Percentiles rank a stretch among this genome's conserved stretches.
These are phyloP conservation scores for Cytospora piceae DNA, from an alignment of 2,329 filamentous ascomycete genomes.

Conservation along the genomic window DNA sequence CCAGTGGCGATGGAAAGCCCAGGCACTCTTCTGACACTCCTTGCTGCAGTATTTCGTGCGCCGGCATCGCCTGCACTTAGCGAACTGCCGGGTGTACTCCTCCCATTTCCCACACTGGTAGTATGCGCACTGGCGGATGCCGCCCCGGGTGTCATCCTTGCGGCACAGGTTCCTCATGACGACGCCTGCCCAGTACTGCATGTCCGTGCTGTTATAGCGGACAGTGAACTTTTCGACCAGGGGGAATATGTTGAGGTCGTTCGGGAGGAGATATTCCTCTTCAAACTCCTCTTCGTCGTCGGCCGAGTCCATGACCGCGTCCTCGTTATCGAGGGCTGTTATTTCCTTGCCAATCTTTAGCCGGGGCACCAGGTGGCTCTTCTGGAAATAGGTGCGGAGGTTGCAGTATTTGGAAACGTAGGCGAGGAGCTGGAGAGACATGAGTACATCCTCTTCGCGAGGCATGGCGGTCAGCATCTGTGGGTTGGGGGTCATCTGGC, in stretches of 20 bases:
- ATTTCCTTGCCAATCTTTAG: conserved; percentile 89
- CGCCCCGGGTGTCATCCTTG: conserved; percentile 92
- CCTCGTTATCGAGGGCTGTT: conserved; percentile 74
- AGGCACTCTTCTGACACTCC: conserved; percentile 98
- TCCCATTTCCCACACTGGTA: conserved; percentile 99
- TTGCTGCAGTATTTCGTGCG: conserved; percentile 99
- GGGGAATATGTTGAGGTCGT: conserved; percentile 98
- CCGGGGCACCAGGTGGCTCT: conserved; percentile 88
- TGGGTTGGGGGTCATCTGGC: conserved; percentile 68
- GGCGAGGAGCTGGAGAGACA: conserved; percentile 94
- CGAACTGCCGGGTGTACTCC: conserved; percentile 93
- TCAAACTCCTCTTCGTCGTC: conserved; percentile 67
- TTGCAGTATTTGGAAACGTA: conserved; percentile 99
- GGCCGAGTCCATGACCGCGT: conserved; percentile 45
- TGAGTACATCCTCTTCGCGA: conserved; percentile 93
- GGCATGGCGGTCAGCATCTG: conserved; percentile 89
- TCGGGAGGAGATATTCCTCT: conserved; percentile 87
- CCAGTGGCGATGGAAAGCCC: conserved; percentile 98
- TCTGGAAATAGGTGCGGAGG: conserved; percentile 91
- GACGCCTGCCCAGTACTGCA: conserved; percentile 99
- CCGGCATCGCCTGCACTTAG: conserved; percentile 93
- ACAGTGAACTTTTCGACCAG: conserved; percentile 98
- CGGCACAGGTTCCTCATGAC: conserved; percentile 99
- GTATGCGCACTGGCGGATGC: conserved; percentile 95
- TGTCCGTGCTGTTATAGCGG: conserved; percentile 90